Base-by-base conservation (phyloP, 768 basidiomycete species). In the Multifurca ochricompacta region DNA sequence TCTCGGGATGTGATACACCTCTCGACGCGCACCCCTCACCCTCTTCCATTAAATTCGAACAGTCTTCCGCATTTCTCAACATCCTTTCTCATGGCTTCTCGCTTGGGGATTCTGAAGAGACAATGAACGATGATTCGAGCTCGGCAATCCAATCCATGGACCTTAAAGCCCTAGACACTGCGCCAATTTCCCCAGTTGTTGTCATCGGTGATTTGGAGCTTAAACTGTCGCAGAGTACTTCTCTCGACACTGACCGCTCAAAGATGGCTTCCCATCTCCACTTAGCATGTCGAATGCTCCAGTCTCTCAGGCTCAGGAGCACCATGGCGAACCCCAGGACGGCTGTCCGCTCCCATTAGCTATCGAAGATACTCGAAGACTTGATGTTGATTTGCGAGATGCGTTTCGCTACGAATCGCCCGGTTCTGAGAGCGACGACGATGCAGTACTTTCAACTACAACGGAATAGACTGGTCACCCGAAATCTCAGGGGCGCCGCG, bases 371-470 rank as follows among this genome's bases (percentile, higher is more conserved):
- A 21, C 39, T 4, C n/a, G 25, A 25, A 28, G 31, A 18, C 27
- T 36, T 4, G 45, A 48, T 36, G 6, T 5, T 36, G 31, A 36
- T 21, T 43, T 10, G 11, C 18, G 27, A 6, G 50, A 40, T 6
- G 30, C 34, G 25, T 41, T 25, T 28, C 19, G 7, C 19, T 25
- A 41, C 18, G 30, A 32, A 30, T 28, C 44, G 1, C 7, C 7
- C 39, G 35, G 41, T 7, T 13, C 39, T 11, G 55, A 47, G 18
- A 13, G 32, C 39, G 36, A 51, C 11, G 37, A 9, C 18, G 50
- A 50, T 8, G 37, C 7, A 51, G 52, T 25, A 48, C 32, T 8
- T 52, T 52, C 27, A 50, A 52, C n/a, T 57, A 43, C 35, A 36
- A 32, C 36, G 50, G 40, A 36, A 27, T 57, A 14, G 51, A 57